Evolutionary conservation across 1,284 basidiomycete species (phyloP).

Genomic region (Apiotrichum mycotoxinovorans): DNA sequence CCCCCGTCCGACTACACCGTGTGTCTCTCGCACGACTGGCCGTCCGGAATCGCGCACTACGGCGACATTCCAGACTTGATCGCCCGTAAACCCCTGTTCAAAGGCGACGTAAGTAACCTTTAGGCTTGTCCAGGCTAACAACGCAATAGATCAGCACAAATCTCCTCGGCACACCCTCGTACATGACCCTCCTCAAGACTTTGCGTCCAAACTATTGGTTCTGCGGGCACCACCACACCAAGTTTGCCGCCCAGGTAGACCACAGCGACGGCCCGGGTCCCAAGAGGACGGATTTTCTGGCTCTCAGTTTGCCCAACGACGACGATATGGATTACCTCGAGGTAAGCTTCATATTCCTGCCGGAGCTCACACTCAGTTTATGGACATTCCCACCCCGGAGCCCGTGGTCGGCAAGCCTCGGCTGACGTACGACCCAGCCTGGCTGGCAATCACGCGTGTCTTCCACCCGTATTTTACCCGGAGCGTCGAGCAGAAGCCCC

Average conservation of each 20-base stretch:
- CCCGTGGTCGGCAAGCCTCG: conserved; percentile 37
- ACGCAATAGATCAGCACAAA: no score
- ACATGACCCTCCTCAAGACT: conserved; percentile 69
- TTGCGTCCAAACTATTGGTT: conserved; percentile 89
- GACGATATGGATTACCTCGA: no score
- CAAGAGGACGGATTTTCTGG: conserved; percentile 60
- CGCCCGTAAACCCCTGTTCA: conserved; percentile 75
- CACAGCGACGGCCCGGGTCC: background rate
- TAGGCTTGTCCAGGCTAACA: conserved; percentile 55
- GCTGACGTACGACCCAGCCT: conserved; percentile 74
- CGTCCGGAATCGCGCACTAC: conserved; percentile 74
- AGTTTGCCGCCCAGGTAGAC: conserved; percentile 58
- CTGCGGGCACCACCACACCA: conserved; percentile 85
- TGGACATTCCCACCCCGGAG: conserved; percentile 58
- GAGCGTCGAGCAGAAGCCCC: conserved; percentile 59
- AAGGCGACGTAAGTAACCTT: conserved; percentile 58
- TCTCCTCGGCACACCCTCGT: conserved; percentile 63
- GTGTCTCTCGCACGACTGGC: conserved; percentile 96
- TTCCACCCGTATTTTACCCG: conserved; percentile 73
- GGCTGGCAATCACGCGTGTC: conserved; percentile 87
- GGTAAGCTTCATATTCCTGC: conserved; percentile 57
- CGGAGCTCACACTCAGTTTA: conserved; percentile 54
- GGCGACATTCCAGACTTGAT: conserved; percentile 69
- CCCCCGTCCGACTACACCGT: conserved; percentile 51
- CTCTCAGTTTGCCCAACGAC: conserved; percentile 86